phyloP scores from a whole-genome alignment of 2,329 filamentous ascomycete species.

The Beauveria scarabaeidicola region DNA sequence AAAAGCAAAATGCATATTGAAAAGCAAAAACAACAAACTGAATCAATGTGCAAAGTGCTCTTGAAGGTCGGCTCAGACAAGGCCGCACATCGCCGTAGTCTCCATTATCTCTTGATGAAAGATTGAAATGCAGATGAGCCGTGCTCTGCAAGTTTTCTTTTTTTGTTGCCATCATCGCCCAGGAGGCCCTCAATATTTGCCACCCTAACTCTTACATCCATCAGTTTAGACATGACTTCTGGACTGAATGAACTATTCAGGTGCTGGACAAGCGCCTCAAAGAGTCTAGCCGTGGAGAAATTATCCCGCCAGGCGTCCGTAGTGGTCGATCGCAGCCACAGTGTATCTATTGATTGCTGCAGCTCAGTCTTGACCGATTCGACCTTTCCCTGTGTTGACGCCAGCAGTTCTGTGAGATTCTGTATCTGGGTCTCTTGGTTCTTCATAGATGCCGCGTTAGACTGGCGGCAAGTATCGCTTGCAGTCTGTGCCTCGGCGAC shows the following conservation, averaged over 20 bases:
- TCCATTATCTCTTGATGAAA: not conserved
- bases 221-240: not conserved
- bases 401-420: not conserved
- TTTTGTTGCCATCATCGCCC: not conserved
- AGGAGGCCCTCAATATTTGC: not conserved
- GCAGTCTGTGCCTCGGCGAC: not conserved
- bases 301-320: slow-evolving; percentile 40
- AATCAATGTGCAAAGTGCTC: not conserved
- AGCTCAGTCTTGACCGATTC: slow-evolving; percentile 17
- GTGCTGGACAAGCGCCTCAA: slow-evolving; percentile 30
- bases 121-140: not conserved
- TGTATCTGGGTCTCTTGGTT: not conserved
- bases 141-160: not conserved
- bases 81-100: too few relatives aligned
- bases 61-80: not conserved
- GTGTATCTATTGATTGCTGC: slow-evolving; percentile 21
- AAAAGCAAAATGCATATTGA: not conserved
- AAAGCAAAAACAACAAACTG: not conserved
- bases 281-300: slow-evolving; percentile 35
- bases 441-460: too few relatives aligned
- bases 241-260: slow-evolving; percentile 18
- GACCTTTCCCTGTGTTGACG: not conserved
- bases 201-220: not conserved
- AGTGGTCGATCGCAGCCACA: slow-evolving; percentile 23
- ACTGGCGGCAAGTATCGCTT: not conserved